Evolutionary conservation across 352 stramenopile species (phyloP), one percentile per base, ranked within the genome.

Genomic region (Phytophthora citrophthora): DNA sequence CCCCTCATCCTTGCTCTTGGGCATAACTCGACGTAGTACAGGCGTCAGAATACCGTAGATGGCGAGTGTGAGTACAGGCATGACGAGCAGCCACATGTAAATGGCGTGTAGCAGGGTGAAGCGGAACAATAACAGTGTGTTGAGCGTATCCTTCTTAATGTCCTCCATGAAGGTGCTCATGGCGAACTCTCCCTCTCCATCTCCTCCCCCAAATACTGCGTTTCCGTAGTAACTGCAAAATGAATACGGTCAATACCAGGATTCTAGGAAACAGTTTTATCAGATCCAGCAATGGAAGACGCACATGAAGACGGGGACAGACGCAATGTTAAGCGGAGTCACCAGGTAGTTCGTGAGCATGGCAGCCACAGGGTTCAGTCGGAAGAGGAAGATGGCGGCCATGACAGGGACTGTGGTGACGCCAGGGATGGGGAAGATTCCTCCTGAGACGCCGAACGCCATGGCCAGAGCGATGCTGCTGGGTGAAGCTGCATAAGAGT

Each of bases 301-400:
- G 29, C 56, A 94, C 86, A 94, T 91, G 70, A 93, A 94, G 23
- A 92, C 47, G 12, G 86, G 86, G 15, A 94, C 70, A 0, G 75
- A 82, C 45, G 82, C 82, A 54, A 94, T 83, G 61, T 94, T 94
- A 38, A 94, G 72, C 5, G 86, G 86, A 44, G 86, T 93, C 47
- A 77, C 77, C 27, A 93, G 73, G 66, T 93, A 93, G 61, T 94
- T 93, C 2, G 83, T 91, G 54, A 93, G 80, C 86, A 94, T 93
- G 24, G 86, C 79, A 6, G 86, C 86, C 49, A 93, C 81, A 9
- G 86, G 78, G 49, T 94, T 94, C 27, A 94, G 69, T n/a, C 79
- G 69, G 60, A 94, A 90, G 48, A 91, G 64, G 64, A 90, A 89
- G 52, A 93, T 90, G 47, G 79, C 81, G 13, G 80, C 61, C 81